Base-by-base conservation (phyloP, 2,329 filamentous ascomycete species). In the Stromatinia cepivora region DNA sequence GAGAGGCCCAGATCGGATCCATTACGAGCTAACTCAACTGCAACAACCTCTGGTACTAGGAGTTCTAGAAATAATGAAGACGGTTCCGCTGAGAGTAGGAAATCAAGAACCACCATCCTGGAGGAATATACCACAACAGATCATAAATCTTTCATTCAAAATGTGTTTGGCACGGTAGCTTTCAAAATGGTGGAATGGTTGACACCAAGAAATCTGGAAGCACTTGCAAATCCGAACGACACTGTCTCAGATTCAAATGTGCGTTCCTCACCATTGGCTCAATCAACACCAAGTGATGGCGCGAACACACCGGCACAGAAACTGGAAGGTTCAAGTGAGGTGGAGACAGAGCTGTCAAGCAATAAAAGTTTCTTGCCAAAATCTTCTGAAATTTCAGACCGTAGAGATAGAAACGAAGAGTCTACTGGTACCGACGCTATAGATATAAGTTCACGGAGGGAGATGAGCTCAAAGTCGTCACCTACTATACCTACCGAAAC, bases 141-240 rank as follows among this genome's bases (percentile, higher is more conserved):
- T 73, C 82, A 83, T 0, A 87, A 87, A 74, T 89, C 87, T 2
- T 87, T 90, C 69, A 85, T 86, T 2, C 88, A 90, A 73, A 88
- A 88, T 72, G 80, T 90, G 10, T 90, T 91, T 74, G 87, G 84
- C 9, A 89, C 88, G 0, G 85, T 86, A 15, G 85, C 89, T 15
- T 88, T 90, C 78, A 90, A 88, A 75, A 90, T 90, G 87, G 75
- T 91, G 4, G 88, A 91, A 76, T 91, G 88, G 88, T 79, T 91
- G n/a, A 88, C 87, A 1, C 87, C 87, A 0, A 82, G 82, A 67
- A 84, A 75, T 56, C 45, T 78, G 50, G 73, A 75, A 11, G 53
- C 68, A 25, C 57, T 76, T 25, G 71, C 72, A 36, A 70, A 71
- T 11, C 59, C 71, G 2, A 65, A 71, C 34, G 69, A 71, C 22